Conservation (phyloP, 306 rosid genomes). For the Quercus dentata region DNA sequence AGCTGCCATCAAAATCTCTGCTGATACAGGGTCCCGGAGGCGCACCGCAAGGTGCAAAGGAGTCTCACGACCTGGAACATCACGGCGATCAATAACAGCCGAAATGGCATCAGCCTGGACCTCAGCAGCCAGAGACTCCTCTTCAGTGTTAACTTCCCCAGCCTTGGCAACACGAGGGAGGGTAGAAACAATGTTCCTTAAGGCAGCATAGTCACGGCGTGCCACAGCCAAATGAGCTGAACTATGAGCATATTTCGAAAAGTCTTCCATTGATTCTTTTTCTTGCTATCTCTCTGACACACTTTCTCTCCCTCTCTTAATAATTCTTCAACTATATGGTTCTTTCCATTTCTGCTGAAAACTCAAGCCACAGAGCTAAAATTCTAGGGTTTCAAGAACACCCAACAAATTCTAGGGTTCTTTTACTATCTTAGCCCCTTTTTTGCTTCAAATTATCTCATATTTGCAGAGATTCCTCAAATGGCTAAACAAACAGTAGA, state of each 20-base stretch:
- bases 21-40: constrained; percentile 69
- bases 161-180: constrained; percentile 86
- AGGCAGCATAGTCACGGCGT: constrained; percentile 64
- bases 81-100: constrained; percentile 75
- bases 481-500: constrained; percentile 6
- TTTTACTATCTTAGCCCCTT: constrained; percentile 27
- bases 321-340: constrained; percentile 30
- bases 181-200: constrained; percentile 51
- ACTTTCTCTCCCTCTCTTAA: constrained; percentile 5
- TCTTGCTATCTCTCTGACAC: constrained; percentile 22
- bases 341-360: constrained; percentile 40
- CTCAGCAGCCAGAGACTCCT: constrained; percentile 84
- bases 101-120: constrained; percentile 74
- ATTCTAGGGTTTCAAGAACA: constrained; percentile 14
- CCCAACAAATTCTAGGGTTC: constrained; percentile 29
- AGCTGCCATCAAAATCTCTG: constrained; percentile 93
- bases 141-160: constrained; percentile 73
- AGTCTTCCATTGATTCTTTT: constrained; percentile 65
- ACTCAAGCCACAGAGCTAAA: constrained; percentile 13
- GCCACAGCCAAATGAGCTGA: constrained; percentile 87
- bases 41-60: constrained; percentile 98
- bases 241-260: constrained; percentile 74
- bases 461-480: constrained; percentile 18
- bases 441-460: constrained; percentile 15
- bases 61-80: constrained; percentile 96